A percentile compares a stretch with the other conserved stretches of the same genome.
phyloP scores from a whole-genome alignment of 345 rosid genomes.

The Syzygium oleosum region DNA sequence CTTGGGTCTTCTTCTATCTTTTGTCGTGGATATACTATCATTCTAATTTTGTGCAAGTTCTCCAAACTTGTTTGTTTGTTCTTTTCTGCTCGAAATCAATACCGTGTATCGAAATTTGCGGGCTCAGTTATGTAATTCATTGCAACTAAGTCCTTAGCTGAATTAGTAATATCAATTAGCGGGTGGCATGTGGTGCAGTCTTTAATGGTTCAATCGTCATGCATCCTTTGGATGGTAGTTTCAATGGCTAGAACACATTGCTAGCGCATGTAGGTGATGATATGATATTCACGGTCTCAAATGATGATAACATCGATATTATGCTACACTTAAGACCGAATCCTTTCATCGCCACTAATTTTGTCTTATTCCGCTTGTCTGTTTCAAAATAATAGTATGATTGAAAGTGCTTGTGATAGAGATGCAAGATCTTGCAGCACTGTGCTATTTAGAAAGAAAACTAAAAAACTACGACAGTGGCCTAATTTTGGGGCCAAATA shows the following conservation, averaged over 20 bases:
- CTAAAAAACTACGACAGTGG: neutral
- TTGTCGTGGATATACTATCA: neutral
- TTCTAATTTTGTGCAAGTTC: neutral
- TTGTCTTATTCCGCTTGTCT: neutral
- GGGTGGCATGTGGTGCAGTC: neutral
- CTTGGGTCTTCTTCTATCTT: neutral
- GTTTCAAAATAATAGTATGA: neutral
- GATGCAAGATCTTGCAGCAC: neutral
- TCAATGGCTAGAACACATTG: neutral
- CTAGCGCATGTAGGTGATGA: neutral
- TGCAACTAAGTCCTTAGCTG: neutral
- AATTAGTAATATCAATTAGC: neutral
- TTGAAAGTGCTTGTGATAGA: neutral
- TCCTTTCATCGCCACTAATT: neutral
- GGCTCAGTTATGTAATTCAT: neutral
- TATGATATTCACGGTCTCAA: neutral
- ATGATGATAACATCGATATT: neutral
- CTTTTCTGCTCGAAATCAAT: neutral
- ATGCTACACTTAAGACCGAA: neutral
- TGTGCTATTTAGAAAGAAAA: neutral
- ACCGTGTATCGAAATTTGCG: neutral
- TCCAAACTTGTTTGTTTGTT: neutral
- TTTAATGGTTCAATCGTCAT: neutral
- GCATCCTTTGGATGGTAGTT: neutral
- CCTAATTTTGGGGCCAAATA: neutral